phyloP scores from a whole-genome alignment of 2,329 filamentous ascomycete genomes.

The Claviceps humidiphila region DNA sequence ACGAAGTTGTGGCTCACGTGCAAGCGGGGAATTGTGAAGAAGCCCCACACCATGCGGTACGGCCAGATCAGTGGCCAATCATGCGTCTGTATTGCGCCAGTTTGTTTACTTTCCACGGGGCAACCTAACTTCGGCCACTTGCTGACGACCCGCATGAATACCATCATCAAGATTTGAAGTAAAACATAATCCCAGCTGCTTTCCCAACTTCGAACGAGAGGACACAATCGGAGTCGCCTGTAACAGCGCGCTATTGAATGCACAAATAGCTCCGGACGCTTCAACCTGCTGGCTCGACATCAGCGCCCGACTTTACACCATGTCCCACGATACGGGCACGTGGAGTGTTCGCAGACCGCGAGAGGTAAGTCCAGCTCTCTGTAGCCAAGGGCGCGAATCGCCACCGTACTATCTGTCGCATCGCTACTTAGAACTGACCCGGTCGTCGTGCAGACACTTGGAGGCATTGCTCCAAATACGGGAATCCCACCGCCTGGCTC shows the following conservation, averaged over 20 bases:
- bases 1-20: slow-evolving; percentile 13
- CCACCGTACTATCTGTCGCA: slow-evolving; percentile 8
- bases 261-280: background rate
- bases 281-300: background rate
- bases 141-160: background rate
- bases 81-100: slow-evolving; percentile 1
- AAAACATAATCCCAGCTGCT: background rate
- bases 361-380: slow-evolving; percentile 49
- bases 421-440: slow-evolving; percentile 1
- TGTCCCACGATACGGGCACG: slow-evolving; percentile 78
- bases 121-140: slow-evolving; percentile 21
- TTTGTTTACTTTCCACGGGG: slow-evolving; percentile 32
- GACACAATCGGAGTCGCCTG: background rate
- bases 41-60: too few relatives aligned
- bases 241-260: background rate
- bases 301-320: slow-evolving; percentile 23
- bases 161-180: background rate
- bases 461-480: slow-evolving; percentile 68
- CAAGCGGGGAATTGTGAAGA: background rate
- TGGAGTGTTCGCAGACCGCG: slow-evolving; percentile 87
- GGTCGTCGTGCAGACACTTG: slow-evolving; percentile 54
- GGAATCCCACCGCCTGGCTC: slow-evolving; percentile 83
- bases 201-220: background rate
- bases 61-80: slow-evolving; percentile 13
- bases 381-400: slow-evolving; percentile 2